Conservation (phyloP, 768 basidiomycete genomes). For the Russula brevipes region DNA sequence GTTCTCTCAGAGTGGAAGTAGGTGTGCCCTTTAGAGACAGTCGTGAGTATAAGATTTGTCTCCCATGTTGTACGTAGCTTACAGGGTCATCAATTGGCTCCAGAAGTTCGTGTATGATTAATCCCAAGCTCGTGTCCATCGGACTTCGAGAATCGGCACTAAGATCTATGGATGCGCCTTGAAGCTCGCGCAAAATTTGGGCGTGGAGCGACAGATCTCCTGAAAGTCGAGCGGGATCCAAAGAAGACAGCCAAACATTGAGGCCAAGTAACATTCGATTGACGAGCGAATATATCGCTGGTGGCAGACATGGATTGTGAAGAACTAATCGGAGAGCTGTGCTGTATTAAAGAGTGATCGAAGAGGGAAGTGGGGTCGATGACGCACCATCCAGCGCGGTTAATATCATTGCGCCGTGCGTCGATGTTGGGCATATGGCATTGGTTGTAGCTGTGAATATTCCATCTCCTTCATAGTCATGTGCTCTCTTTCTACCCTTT, state of each 20-base stretch:
- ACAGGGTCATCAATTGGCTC: conserved; percentile 28
- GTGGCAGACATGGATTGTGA: conserved; percentile 45
- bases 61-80: conserved; percentile 27
- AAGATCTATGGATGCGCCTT: conserved; percentile 44
- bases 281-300: conserved; percentile 53
- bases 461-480: conserved; percentile 72
- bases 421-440: conserved; percentile 44
- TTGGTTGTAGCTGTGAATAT: conserved; percentile 49
- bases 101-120: conserved; percentile 41
- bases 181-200: conserved; percentile 43
- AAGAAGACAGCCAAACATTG: conserved; percentile 50
- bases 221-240: conserved; percentile 52
- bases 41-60: conserved; percentile 29
- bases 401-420: conserved; percentile 51
- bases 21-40: neutral
- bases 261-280: conserved; percentile 55
- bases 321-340: conserved; percentile 46
- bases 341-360: neutral
- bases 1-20: conserved; percentile 17
- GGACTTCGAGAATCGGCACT: conserved; percentile 50
- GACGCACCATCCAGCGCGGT: conserved; percentile 53
- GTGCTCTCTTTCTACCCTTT: conserved; percentile 63
- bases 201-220: conserved; percentile 46
- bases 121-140: conserved; percentile 56
- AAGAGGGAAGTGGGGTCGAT: conserved; percentile 8